Conservation (phyloP, 116 monocot genomes). For the Papilionanthe hybrid region DNA sequence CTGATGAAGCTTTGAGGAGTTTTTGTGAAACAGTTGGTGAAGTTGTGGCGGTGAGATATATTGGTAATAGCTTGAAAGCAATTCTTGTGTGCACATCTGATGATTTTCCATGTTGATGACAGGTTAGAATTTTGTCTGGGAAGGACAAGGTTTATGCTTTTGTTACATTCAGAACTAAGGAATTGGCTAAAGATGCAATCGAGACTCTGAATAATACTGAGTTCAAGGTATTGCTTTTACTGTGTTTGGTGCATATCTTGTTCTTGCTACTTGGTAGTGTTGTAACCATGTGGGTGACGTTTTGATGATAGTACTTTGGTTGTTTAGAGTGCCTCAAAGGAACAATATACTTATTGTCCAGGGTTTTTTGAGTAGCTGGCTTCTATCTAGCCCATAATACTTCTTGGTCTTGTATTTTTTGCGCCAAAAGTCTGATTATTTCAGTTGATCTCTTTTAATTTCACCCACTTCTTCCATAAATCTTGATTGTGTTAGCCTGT, state of each 20-base stretch:
- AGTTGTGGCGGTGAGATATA: conserved; percentile 50
- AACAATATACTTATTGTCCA: not conserved
- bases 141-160: conserved; percentile 76
- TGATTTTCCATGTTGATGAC: conserved; percentile 11
- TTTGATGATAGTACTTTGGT: not conserved
- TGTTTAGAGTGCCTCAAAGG: not conserved
- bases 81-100: not conserved
- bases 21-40: conserved; percentile 73
- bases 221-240: conserved; percentile 49
- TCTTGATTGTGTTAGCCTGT: conserved; percentile 1
- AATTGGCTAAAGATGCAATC: conserved; percentile 57
- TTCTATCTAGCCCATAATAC: not conserved
- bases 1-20: conserved; percentile 43
- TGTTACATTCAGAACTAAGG: conserved; percentile 54
- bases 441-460: not conserved
- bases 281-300: not conserved
- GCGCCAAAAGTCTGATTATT: not conserved
- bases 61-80: not conserved
- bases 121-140: conserved; percentile 70
- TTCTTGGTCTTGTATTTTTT: not conserved
- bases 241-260: not conserved
- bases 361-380: not conserved
- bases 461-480: not conserved
- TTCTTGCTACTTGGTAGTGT: not conserved
- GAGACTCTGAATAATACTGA: conserved; percentile 51